These are phyloP conservation scores for Rhodomyrtus tomentosa DNA, from an alignment of 345 rosid genomes.

Conservation along the genomic window DNA sequence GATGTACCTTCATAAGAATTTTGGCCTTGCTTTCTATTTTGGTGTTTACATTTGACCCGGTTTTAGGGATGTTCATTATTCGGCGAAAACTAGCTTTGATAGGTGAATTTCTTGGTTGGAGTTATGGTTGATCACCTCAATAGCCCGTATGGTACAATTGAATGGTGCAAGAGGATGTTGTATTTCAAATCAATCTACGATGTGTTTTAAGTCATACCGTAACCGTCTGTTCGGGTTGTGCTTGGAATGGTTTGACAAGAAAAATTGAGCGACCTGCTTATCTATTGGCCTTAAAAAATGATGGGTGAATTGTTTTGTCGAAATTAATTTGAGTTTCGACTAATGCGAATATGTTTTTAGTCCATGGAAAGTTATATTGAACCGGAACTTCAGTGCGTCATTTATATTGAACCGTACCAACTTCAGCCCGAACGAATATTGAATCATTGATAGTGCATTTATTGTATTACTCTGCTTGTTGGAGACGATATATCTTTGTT, in stretches of 20 bases:
- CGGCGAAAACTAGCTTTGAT: neutral
- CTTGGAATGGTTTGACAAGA: neutral
- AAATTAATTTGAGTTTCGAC: neutral
- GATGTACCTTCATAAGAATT: neutral
- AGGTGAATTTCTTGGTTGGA: too few relatives aligned
- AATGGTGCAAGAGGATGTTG: neutral
- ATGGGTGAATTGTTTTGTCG: neutral
- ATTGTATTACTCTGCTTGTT: too few relatives aligned
- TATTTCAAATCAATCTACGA: neutral
- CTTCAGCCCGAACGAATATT: too few relatives aligned
- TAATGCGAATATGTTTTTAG: neutral
- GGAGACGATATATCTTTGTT: too few relatives aligned
- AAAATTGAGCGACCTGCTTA: neutral
- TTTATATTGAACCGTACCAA: neutral
- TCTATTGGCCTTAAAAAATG: neutral
- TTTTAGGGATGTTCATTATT: neutral
- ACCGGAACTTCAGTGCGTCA: neutral
- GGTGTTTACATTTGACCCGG: neutral
- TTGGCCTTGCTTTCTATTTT: neutral
- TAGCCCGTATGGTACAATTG: neutral
- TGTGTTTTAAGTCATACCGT: neutral
- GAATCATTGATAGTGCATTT: too few relatives aligned
- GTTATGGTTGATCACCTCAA: neutral
- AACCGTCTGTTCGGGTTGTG: neutral
- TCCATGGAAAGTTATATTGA: neutral